phyloP scores from a whole-genome alignment of 495 filamentous ascomycete species.

The Trichoderma reesei region DNA sequence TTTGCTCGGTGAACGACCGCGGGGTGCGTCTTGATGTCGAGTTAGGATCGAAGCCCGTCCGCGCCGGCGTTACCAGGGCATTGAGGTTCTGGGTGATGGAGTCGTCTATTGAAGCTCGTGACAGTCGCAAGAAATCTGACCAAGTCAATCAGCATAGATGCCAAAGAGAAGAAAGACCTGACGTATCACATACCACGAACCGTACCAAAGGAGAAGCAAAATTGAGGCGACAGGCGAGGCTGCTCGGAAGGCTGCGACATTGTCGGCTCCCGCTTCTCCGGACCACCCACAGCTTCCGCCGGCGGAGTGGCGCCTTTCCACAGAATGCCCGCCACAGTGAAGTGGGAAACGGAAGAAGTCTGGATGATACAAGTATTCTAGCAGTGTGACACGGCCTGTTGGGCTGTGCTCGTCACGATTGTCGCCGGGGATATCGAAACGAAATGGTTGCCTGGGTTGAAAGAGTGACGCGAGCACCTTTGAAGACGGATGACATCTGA shows the following conservation, averaged over 20 bases:
- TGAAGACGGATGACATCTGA: neutral
- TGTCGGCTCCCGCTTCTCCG: conserved; percentile 20
- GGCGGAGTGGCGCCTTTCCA: conserved; percentile 29
- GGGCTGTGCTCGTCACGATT: neutral
- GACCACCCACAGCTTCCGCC: conserved; percentile 13
- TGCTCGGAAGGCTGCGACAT: conserved; percentile 55
- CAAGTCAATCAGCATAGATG: neutral
- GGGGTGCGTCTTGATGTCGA: conserved; percentile 51
- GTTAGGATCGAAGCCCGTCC: conserved; percentile 64
- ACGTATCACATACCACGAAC: conserved; percentile 55
- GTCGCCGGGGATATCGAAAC: neutral
- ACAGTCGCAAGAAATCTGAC: conserved; percentile 86
- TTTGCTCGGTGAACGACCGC: conserved; percentile 42
- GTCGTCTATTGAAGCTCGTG: conserved; percentile 79
- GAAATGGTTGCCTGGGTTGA: neutral
- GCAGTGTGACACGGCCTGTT: neutral
- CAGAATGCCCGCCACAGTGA: conserved; percentile 35
- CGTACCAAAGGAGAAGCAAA: conserved; percentile 82
- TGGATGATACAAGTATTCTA: neutral
- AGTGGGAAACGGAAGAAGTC: neutral
- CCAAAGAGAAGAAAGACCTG: neutral
- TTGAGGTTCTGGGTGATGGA: conserved; percentile 90
- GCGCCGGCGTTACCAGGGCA: conserved; percentile 69
- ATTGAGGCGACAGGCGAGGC: conserved; percentile 70
- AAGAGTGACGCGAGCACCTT: neutral